Percentiles rank a stretch among this genome's conserved stretches.
phyloP scores from a whole-genome alignment of 1,139 yeast genomes.

The Suhomyces taliae region DNA sequence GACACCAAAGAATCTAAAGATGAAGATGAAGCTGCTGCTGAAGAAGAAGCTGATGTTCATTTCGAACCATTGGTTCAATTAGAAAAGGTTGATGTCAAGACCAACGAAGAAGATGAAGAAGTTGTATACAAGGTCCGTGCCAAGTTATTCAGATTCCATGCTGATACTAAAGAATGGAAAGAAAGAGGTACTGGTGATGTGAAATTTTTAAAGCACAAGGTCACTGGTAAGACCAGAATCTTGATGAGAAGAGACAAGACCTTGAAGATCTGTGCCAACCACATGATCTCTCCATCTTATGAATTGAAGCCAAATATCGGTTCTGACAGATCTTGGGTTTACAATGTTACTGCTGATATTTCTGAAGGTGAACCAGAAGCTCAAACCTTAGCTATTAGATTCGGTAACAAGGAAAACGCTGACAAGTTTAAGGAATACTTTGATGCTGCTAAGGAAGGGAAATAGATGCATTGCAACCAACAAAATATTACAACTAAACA shows the following conservation, averaged over 20 bases:
- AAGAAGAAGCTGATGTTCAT: constrained; percentile 92
- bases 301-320: constrained; percentile 91
- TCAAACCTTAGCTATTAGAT: constrained; percentile 93
- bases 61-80: constrained; percentile 95
- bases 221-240: constrained; percentile 76
- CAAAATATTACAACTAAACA: too few relatives aligned
- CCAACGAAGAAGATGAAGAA: constrained; percentile 95
- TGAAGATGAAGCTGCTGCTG: constrained; percentile 65
- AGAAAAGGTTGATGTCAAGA: constrained; percentile 94
- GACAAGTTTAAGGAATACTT: constrained; percentile 92
- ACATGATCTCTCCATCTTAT: constrained; percentile 82
- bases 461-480: neutral
- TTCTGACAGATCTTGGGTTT: constrained; percentile 98
- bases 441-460: constrained; percentile 67
- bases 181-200: constrained; percentile 99
- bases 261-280: constrained; percentile 96
- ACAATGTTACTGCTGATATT: constrained; percentile 89
- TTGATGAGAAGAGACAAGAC: constrained; percentile 99
- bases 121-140: constrained; percentile 88
- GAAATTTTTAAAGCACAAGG: constrained; percentile 88
- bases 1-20: constrained; percentile 33
- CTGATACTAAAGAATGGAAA: constrained; percentile 91
- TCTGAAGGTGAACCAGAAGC: constrained; percentile 97
- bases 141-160: constrained; percentile 86
- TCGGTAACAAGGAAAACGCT: constrained; percentile 96